These are phyloP conservation scores for Ilex asprella DNA, from an alignment of 257 asterid genomes.

Conservation along the genomic window DNA sequence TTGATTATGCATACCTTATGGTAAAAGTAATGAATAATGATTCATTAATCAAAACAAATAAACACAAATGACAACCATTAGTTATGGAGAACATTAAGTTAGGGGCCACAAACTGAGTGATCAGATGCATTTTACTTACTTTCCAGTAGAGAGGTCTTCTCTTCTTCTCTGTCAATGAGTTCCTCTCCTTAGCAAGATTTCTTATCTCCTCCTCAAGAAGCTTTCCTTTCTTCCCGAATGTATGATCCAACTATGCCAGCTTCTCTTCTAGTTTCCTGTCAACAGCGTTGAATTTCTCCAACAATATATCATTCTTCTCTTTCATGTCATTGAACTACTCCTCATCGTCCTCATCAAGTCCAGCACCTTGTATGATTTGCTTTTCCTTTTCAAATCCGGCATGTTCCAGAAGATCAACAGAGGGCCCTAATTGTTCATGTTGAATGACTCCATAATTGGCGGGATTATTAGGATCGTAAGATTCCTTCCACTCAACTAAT, in stretches of 20 bases:
- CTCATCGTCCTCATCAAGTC: conserved; percentile 32
- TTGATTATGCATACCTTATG: no score
- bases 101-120: not conserved
- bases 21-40: no score
- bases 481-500: conserved; percentile 67
- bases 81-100: not conserved
- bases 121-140: conserved; percentile 33
- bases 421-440: conserved; percentile 37
- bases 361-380: conserved; percentile 31
- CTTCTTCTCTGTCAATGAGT: conserved; percentile 77
- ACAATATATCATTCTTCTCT: conserved; percentile 66
- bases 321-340: conserved; percentile 70
- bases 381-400: conserved; percentile 45
- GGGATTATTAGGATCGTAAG: conserved; percentile 80
- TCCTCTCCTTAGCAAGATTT: conserved; percentile 97
- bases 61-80: not conserved
- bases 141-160: conserved; percentile 80
- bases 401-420: conserved; percentile 44
- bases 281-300: conserved; percentile 66
- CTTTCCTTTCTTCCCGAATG: conserved; percentile 86
- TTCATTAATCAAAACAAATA: no score
- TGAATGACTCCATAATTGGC: conserved; percentile 70
- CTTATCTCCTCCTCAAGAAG: conserved; percentile 82
- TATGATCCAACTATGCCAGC: conserved; percentile 73
- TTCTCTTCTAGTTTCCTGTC: conserved; percentile 74